A percentile compares a stretch with the other conserved stretches of the same genome.
phyloP scores from a whole-genome alignment of 345 rosid species.

The Euphorbia tirucalli region DNA sequence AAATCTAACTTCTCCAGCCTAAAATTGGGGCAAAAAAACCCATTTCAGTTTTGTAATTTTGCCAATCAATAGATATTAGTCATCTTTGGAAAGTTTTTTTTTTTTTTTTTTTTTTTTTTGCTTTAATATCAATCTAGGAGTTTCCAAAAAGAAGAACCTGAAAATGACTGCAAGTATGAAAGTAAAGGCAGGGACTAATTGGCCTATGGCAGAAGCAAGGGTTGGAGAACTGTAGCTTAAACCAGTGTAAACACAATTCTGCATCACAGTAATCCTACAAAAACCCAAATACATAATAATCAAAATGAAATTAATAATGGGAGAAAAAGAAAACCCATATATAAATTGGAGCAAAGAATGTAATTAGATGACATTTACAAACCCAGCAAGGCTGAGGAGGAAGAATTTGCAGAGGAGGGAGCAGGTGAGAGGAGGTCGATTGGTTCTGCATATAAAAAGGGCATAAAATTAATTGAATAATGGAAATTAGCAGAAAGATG shows the following conservation, averaged over 20 bases:
- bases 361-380: neutral
- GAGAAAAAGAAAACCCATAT: slow-evolving; percentile 3
- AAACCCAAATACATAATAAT: neutral
- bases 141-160: slow-evolving; percentile 39
- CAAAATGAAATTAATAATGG: neutral
- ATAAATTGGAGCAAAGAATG: neutral
- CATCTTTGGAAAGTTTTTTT: no score
- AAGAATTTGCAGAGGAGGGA: slow-evolving; percentile 47
- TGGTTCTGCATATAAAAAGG: slow-evolving; percentile 21
- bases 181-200: slow-evolving; percentile 52
- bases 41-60: slow-evolving; percentile 9
- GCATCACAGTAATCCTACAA: slow-evolving; percentile 47
- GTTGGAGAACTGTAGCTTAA: slow-evolving; percentile 55
- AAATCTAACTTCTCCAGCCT: slow-evolving; percentile 57
- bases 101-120: no score
- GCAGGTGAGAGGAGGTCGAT: slow-evolving; percentile 36
- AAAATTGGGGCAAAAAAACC: slow-evolving; percentile 2
- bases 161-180: slow-evolving; percentile 58
- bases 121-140: neutral
- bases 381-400: slow-evolving; percentile 49
- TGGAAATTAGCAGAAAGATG: neutral
- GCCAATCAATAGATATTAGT: no score
- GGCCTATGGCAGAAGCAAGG: slow-evolving; percentile 47
- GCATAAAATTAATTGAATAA: neutral
- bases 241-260: slow-evolving; percentile 49